Conservation (phyloP, 2,329 filamentous ascomycete genomes). For the Penicillium crustosum region DNA sequence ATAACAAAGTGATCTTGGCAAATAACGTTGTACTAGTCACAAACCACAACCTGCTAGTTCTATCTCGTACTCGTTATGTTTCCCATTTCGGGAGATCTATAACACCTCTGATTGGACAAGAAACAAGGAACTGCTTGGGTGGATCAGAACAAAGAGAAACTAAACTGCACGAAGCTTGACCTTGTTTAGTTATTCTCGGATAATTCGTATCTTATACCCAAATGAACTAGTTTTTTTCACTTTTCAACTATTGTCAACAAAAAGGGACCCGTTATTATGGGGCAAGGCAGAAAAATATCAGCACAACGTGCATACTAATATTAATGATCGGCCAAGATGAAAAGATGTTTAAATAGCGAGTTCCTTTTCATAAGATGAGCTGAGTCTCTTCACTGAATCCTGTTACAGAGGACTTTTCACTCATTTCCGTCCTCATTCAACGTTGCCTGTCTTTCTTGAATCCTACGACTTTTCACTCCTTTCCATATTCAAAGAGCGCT, state of each 20-base stretch:
- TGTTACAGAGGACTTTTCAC: not conserved
- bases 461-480: not conserved
- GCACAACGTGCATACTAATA: not conserved
- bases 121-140: not conserved
- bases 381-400: not conserved
- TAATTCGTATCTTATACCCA: conserved; percentile 3
- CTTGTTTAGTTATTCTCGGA: not conserved
- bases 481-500: not conserved
- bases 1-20: not conserved
- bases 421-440: not conserved
- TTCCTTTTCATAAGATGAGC: not conserved
- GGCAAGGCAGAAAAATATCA: not conserved
- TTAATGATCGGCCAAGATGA: not conserved
- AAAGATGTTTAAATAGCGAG: not conserved
- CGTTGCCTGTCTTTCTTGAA: not conserved
- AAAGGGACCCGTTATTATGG: not conserved
- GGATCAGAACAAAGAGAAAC: not conserved
- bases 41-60: not conserved
- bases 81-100: not conserved
- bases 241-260: not conserved
- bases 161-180: not conserved
- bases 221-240: not conserved
- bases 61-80: conserved; percentile 4
- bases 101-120: not conserved
- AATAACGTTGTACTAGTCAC: not conserved